Evolutionary conservation across 768 basidiomycete genomes (phyloP).

Genomic region (Chiua virens): DNA sequence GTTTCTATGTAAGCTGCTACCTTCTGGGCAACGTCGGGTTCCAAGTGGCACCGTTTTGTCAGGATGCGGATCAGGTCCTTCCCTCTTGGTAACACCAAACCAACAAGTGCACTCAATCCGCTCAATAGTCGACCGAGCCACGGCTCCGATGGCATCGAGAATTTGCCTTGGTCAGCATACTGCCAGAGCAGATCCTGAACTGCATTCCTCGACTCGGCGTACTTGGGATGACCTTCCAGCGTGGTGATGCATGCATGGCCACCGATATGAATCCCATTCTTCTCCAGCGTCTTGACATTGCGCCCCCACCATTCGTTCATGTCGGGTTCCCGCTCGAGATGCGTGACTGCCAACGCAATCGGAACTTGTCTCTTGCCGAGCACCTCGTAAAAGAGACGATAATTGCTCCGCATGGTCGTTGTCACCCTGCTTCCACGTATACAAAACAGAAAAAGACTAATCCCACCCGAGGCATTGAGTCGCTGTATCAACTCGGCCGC

Average conservation of each 20-base stretch:
- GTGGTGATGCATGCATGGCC: slow-evolving; percentile 33
- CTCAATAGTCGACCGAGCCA: slow-evolving; percentile 21
- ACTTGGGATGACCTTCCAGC: slow-evolving; percentile 21
- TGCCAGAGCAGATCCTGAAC: slow-evolving; percentile 21
- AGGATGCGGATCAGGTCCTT: slow-evolving; percentile 22
- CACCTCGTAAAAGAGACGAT: slow-evolving; percentile 38
- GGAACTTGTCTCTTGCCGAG: slow-evolving; percentile 40
- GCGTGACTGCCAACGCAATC: slow-evolving; percentile 38
- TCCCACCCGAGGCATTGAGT: slow-evolving; percentile 26
- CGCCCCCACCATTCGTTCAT: slow-evolving; percentile 36
- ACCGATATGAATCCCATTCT: slow-evolving; percentile 15
- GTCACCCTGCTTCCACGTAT: slow-evolving; percentile 32
- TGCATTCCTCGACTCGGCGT: slow-evolving; percentile 15
- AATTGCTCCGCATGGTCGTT: slow-evolving; percentile 30
- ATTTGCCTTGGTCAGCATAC: slow-evolving; percentile 25
- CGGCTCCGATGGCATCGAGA: slow-evolving; percentile 21
- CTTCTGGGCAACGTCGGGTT: slow-evolving; percentile 23
- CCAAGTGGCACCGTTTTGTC: slow-evolving; percentile 25
- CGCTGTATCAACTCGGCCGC: slow-evolving; percentile 32
- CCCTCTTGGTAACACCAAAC: slow-evolving; percentile 17
- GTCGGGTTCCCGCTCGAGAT: slow-evolving; percentile 33
- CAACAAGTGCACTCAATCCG: slow-evolving; percentile 17
- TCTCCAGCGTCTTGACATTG: slow-evolving; percentile 21
- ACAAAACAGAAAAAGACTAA: slow-evolving; percentile 34
- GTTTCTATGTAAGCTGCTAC: slow-evolving; percentile 24